Base-by-base conservation (phyloP, 75 land plant genomes). In the Cunninghamia lanceolata region DNA sequence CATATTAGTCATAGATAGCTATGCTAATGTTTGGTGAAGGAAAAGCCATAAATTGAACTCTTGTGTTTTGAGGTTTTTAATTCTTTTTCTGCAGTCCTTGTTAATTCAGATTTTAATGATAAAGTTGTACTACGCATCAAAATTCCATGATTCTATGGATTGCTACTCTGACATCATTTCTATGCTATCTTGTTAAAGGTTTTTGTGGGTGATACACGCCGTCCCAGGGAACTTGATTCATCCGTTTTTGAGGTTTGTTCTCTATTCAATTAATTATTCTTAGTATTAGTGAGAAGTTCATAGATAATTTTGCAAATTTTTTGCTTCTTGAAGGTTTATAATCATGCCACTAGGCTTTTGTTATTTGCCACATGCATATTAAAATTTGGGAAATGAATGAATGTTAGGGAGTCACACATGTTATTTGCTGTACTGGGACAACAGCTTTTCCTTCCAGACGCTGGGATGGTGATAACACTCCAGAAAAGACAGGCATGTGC, bases 401-500 rank as follows among this genome's bases (percentile, higher is more conserved):
- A 82, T 86, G 39, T 21, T 83, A 96, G 98, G 99, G 99, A 53
- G 93, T 98, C 54, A 98, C 99, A 46, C 97, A 98, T 93, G 95
- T 96, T 9, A 96, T 98, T 86, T 98, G 99, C 92, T 94, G 99
- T 89, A 98, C 99, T 46, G 99, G 99, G 82, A 98, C 99, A 34
- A 98, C 99, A 59, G 99, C 99, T 28, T 98, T 98, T 86, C 99
- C 99, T 83, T 98, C 99, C 10, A 93, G 85, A 76, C 93, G 99
- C 38, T 96, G 98, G 99, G 95, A 89, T 89, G 99, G 96, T 82
- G 98, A 96, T 85, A 98, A 98, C 86, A 94, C 97, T 17, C 99
- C 99, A 79, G 99, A 98, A 92, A 90, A 89, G 92, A 95, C 95
- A 91, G 99, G 98, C 96, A 30, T 82, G 89, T 10, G 52, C 63